These are phyloP conservation scores for Bolboschoenoplectus hybrid DNA, from an alignment of 202 grass and related monocot genomes.

Conservation along the genomic window DNA sequence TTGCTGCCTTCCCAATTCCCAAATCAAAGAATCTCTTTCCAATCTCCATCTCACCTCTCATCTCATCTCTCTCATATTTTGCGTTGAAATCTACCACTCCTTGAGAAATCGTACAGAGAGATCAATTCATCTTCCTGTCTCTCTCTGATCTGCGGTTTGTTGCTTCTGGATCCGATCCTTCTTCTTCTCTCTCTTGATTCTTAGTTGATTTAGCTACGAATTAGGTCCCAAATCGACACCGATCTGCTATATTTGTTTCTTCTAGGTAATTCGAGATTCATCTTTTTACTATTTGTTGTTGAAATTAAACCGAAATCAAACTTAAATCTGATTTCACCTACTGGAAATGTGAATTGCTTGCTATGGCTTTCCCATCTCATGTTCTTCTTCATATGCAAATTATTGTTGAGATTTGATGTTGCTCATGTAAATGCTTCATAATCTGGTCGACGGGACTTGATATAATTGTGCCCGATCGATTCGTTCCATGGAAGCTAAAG, in stretches of 20 bases:
- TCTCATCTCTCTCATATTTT: too few species aligned
- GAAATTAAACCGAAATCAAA: neutral
- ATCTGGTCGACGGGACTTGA: conserved; percentile 18
- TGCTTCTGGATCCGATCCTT: too few species aligned
- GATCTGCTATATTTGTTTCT: neutral
- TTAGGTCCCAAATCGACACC: neutral
- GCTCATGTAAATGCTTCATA: neutral
- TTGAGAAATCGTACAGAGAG: too few species aligned
- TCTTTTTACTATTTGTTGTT: neutral
- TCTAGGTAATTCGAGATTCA: neutral
- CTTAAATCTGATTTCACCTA: neutral
- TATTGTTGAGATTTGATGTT: neutral
- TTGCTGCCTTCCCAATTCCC: too few species aligned
- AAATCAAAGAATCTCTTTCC: neutral
- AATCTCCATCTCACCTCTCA: too few species aligned
- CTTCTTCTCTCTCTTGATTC: too few species aligned
- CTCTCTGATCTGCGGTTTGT: too few species aligned
- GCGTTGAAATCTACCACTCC: too few species aligned
- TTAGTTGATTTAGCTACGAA: too few species aligned
- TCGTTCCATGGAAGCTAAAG: conserved; percentile 25
- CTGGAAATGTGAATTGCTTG: neutral
- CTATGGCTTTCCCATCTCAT: neutral
- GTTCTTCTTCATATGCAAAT: too few species aligned
- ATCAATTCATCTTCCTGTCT: too few species aligned
- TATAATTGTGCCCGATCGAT: conserved; percentile 5